Percentiles rank a stretch among this genome's conserved stretches.
phyloP scores from a whole-genome alignment of 306 rosid species.

The Malus domestica region DNA sequence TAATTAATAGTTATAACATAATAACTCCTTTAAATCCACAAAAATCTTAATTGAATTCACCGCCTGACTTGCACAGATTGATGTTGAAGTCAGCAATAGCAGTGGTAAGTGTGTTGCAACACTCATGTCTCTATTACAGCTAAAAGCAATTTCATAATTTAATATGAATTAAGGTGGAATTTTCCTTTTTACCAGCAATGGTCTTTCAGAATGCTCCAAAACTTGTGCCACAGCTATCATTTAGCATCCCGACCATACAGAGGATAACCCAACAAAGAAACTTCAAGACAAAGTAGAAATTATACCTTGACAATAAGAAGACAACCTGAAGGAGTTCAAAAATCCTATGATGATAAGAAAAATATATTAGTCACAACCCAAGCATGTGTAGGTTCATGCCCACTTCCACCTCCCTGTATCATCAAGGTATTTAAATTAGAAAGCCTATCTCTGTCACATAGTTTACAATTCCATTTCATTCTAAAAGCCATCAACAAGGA shows the following conservation, averaged over 20 bases:
- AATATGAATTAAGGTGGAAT: no score
- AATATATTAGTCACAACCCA: conserved; percentile 76
- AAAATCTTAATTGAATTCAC: no score
- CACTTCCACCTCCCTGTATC: conserved; percentile 92
- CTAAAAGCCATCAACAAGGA: no score
- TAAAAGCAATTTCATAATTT: no score
- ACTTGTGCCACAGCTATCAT: not conserved
- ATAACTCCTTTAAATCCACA: no score
- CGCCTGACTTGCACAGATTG: not conserved
- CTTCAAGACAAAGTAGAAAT: conserved; percentile 1
- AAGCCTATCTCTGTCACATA: conserved; percentile 60
- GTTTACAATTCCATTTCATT: not conserved
- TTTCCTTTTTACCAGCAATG: not conserved
- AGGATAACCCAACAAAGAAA: not conserved
- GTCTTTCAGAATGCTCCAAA: not conserved
- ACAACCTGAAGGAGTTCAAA: conserved; percentile 52
- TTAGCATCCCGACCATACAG: not conserved
- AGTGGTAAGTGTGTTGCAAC: not conserved
- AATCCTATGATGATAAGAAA: no score
- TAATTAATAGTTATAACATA: no score
- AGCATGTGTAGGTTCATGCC: conserved; percentile 94
- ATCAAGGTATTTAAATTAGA: conserved; percentile 3
- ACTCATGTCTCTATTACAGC: no score
- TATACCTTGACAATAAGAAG: conserved; percentile 86
- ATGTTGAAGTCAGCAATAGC: not conserved